Conservation (phyloP, 192 early-diverging fungal species). For the Cladochytrium replicatum region DNA sequence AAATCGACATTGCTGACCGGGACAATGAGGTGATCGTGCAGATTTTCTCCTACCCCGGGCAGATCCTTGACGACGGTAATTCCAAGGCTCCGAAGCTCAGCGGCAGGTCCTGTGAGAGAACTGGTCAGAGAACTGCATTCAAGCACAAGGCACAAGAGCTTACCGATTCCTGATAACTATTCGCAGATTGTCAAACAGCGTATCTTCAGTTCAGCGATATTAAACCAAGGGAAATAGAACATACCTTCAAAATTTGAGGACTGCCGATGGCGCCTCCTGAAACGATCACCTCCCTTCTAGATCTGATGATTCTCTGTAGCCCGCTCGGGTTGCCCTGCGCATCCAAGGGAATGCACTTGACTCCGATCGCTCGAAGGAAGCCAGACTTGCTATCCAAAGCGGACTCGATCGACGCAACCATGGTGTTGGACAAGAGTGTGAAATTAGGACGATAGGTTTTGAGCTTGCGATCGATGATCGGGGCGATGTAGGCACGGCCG, state of each 20-base stretch:
- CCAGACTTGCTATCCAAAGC: no score
- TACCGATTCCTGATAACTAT: no score
- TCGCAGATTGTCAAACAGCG: no score
- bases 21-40: slow-evolving; percentile 13
- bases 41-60: slow-evolving; percentile 12
- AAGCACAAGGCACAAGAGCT: no score
- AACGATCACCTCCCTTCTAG: slow-evolving; percentile 13
- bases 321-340: no score
- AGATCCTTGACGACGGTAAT: slow-evolving; percentile 7
- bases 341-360: no score
- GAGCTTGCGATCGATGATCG: slow-evolving; percentile 1
- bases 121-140: no score
- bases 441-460: slow-evolving; percentile 4
- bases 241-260: slow-evolving; percentile 8
- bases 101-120: neutral
- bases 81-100: neutral
- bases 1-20: slow-evolving; percentile 6
- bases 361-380: no score
- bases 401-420: neutral
- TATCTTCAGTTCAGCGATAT: no score
- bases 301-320: neutral
- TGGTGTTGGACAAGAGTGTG: slow-evolving; percentile 4
- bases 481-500: slow-evolving; percentile 1
- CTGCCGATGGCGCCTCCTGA: slow-evolving; percentile 3
- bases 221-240: no score